Conservation (phyloP, 2,329 filamentous ascomycete genomes). For the Phoma sp. region DNA sequence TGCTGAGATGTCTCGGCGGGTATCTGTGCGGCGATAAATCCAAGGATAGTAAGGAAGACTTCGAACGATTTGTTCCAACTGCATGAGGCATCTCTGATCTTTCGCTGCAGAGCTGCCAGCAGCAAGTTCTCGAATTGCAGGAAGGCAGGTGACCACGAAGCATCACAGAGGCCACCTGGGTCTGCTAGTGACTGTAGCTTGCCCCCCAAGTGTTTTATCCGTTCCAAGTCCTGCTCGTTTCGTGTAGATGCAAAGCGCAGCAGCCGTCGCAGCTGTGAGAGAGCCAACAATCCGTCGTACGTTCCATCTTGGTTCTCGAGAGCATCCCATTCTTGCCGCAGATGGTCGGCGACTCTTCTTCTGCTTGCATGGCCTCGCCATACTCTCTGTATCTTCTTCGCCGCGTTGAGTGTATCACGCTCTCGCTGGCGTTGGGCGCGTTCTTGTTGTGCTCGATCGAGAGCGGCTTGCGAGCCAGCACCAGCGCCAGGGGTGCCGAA, state of each 20-base stretch:
- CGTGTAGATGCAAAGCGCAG: slow-evolving; percentile 51
- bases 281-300: slow-evolving; percentile 49
- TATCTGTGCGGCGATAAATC: slow-evolving; percentile 41
- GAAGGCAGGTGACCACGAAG: slow-evolving; percentile 52
- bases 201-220: slow-evolving; percentile 50
- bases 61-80: slow-evolving; percentile 18
- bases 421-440: slow-evolving; percentile 81
- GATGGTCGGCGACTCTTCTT: slow-evolving; percentile 62
- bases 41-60: slow-evolving; percentile 28
- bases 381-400: slow-evolving; percentile 73
- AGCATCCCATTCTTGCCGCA: slow-evolving; percentile 44
- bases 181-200: slow-evolving; percentile 45
- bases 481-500: slow-evolving; percentile 70
- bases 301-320: slow-evolving; percentile 33
- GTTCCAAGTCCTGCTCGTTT: slow-evolving; percentile 46
- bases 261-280: slow-evolving; percentile 51
- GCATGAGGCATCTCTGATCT: slow-evolving; percentile 16
- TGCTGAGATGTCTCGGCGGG: slow-evolving; percentile 43
- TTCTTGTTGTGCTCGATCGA: slow-evolving; percentile 87
- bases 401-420: slow-evolving; percentile 75
- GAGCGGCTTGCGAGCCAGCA: slow-evolving; percentile 73
- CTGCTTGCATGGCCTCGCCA: slow-evolving; percentile 81
- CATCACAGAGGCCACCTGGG: slow-evolving; percentile 28
- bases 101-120: slow-evolving; percentile 40
- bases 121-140: slow-evolving; percentile 50